Percentiles rank a stretch among this genome's conserved stretches.
Conservation (phyloP, 805 yeast species). For the Cyberlindnera nakhonratchasimensis region DNA sequence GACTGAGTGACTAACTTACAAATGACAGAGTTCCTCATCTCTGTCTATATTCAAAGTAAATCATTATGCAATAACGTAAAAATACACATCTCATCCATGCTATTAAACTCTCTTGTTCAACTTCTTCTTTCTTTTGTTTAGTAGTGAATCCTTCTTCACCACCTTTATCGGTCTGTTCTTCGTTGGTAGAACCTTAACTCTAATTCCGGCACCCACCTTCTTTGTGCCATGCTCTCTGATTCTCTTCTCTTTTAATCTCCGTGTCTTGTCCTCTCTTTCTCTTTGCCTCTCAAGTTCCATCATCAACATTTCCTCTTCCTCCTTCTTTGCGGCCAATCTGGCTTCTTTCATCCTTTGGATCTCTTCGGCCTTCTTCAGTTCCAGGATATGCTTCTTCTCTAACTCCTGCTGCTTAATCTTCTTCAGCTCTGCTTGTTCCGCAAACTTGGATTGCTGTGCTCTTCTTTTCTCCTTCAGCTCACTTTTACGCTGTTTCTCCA, state of each 20-base stretch:
- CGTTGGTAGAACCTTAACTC: constrained; percentile 21
- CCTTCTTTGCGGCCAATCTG: constrained; percentile 14
- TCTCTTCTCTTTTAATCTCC: constrained; percentile 15
- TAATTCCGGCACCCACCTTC: constrained; percentile 24
- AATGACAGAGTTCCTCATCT: too few relatives aligned
- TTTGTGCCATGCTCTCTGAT: constrained; percentile 13
- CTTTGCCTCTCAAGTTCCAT: constrained; percentile 16
- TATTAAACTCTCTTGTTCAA: constrained; percentile 21
- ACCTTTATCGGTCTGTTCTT: constrained; percentile 8
- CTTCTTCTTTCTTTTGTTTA: constrained; percentile 26
- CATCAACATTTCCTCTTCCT: constrained; percentile 20
- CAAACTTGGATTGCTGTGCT: constrained; percentile 23
- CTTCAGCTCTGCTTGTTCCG: constrained; percentile 25
- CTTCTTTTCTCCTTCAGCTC: constrained; percentile 29
- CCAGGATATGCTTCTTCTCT: constrained; percentile 19
- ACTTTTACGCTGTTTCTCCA: constrained; percentile 28
- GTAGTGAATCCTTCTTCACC: constrained; percentile 21
- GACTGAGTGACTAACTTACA: too few relatives aligned
- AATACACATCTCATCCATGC: too few relatives aligned
- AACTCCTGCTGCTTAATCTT: constrained; percentile 20
- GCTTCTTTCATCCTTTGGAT: constrained; percentile 14
- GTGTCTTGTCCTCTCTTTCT: constrained; percentile 17
- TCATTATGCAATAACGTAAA: too few relatives aligned
- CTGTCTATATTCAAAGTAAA: too few relatives aligned
- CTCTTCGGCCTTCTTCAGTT: constrained; percentile 21